These are phyloP conservation scores for Somion occarium DNA, from an alignment of 1,284 basidiomycete genomes.

Conservation along the genomic window DNA sequence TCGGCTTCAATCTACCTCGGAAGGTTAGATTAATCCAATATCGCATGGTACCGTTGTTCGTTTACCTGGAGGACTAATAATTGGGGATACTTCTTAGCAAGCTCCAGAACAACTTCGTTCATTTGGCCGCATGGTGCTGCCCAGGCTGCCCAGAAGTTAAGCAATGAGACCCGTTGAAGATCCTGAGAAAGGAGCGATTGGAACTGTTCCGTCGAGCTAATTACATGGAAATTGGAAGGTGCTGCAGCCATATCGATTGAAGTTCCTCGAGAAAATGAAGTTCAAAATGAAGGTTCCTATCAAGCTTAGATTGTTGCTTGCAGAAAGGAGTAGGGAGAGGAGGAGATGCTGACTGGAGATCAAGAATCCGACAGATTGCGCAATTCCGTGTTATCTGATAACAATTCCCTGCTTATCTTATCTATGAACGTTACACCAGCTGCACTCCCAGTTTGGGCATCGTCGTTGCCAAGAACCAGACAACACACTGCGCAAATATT, in stretches of 20 bases:
- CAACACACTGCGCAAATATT: not conserved
- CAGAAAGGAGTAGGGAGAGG: not conserved
- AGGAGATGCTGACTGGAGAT: conserved; percentile 4
- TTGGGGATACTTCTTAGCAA: conserved; percentile 68
- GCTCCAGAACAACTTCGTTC: conserved; percentile 70
- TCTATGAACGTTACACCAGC: too few relatives aligned
- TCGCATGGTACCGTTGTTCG: not conserved
- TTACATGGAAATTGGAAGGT: conserved; percentile 43
- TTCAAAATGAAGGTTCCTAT: not conserved
- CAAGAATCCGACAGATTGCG: conserved; percentile 12
- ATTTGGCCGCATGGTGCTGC: conserved; percentile 86
- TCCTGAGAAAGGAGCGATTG: conserved; percentile 71
- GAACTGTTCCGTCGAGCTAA: conserved; percentile 70
- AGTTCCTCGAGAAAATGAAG: not conserved
- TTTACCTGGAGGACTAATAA: conserved; percentile 74
- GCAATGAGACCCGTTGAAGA: conserved; percentile 73
- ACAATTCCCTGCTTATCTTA: not conserved
- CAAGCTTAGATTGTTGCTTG: not conserved
- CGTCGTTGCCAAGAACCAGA: too few relatives aligned
- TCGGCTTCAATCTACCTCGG: conserved; percentile 83
- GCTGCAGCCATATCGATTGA: conserved; percentile 14
- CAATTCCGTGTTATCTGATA: conserved; percentile 18
- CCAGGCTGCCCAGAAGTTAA: conserved; percentile 94
- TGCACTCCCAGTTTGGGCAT: not conserved
- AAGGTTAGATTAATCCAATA: not conserved